These are phyloP conservation scores for Ceratocystiopsis sp. DNA, from an alignment of 2,329 filamentous ascomycete genomes.

Conservation along the genomic window DNA sequence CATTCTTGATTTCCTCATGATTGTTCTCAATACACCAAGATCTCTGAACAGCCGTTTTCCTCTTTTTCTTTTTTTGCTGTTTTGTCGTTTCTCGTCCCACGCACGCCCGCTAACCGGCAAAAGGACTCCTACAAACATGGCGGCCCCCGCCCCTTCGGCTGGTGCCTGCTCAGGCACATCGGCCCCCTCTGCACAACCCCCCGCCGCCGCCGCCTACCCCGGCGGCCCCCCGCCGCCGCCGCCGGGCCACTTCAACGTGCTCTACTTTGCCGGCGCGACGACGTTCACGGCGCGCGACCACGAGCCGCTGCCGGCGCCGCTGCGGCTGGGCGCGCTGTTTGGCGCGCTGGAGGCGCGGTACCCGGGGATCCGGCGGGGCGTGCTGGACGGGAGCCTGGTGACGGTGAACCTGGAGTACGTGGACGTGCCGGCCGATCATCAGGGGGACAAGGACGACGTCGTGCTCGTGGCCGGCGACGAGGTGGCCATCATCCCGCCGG, in stretches of 20 bases:
- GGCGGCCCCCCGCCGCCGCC: conserved; percentile 27
- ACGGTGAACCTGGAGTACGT: conserved; percentile 73
- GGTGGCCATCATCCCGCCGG: conserved; percentile 74
- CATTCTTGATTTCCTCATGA: conserved; percentile 29
- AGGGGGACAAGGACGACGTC: conserved; percentile 16
- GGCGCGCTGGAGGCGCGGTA: conserved; percentile 51
- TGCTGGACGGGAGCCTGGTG: conserved; percentile 57
- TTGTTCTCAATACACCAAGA: conserved; percentile 48
- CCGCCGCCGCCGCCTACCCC: conserved; percentile 17
- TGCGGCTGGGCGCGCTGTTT: conserved; percentile 47
- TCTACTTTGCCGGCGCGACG: conserved; percentile 66
- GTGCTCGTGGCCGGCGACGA: conserved; percentile 60
- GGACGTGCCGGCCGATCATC: conserved; percentile 39
- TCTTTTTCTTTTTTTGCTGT: conserved; percentile 1
- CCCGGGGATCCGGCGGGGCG: conserved; percentile 47
- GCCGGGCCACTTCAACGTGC: conserved; percentile 53
- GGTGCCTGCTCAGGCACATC: too few species aligned
- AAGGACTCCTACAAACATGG: too few species aligned
- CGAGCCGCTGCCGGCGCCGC: conserved; percentile 49
- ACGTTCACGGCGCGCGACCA: conserved; percentile 52
- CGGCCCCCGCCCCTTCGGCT: too few species aligned
- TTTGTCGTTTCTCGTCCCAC: background rate
- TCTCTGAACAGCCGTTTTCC: conserved; percentile 36
- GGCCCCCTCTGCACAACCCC: too few species aligned
- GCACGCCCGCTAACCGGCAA: background rate